Evolutionary conservation across 2,329 filamentous ascomycete species (phyloP).

Genomic region (Xylaria sp.): DNA sequence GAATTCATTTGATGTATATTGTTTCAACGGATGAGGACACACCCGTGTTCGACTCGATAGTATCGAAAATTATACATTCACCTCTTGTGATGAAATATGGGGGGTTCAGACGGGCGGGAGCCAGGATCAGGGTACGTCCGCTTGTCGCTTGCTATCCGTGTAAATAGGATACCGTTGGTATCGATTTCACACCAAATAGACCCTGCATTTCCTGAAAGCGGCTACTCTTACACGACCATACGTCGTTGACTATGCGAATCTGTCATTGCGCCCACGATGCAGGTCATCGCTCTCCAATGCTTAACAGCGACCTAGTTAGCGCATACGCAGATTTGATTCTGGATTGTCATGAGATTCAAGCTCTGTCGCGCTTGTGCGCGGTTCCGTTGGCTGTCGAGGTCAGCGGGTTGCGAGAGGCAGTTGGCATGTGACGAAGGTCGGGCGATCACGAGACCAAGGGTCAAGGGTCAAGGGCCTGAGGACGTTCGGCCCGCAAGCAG

Average conservation of each 20-base stretch:
- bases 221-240: slow-evolving; percentile 31
- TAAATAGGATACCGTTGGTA: not conserved
- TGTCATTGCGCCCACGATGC: slow-evolving; percentile 1
- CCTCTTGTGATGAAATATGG: not conserved
- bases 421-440: slow-evolving; percentile 36
- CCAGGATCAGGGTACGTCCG: slow-evolving; percentile 16
- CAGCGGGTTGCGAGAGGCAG: slow-evolving; percentile 14
- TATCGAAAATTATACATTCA: not conserved
- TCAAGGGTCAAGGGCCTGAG: slow-evolving; percentile 17
- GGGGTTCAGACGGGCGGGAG: slow-evolving; percentile 1
- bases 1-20: slow-evolving; percentile 2
- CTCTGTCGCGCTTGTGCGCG: slow-evolving; percentile 15
- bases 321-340: not conserved
- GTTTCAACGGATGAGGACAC: no score
- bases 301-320: not conserved
- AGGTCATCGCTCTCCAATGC: not conserved
- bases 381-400: slow-evolving; percentile 23
- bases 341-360: slow-evolving; percentile 14
- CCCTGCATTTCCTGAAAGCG: slow-evolving; percentile 23
- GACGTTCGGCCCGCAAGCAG: slow-evolving; percentile 23
- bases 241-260: slow-evolving; percentile 21
- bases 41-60: no score
- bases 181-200: slow-evolving; percentile 6
- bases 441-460: slow-evolving; percentile 29
- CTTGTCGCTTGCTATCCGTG: slow-evolving; percentile 3